Evolutionary conservation across 768 basidiomycete species (phyloP).

Genomic region (Rhodocollybia butyracea): DNA sequence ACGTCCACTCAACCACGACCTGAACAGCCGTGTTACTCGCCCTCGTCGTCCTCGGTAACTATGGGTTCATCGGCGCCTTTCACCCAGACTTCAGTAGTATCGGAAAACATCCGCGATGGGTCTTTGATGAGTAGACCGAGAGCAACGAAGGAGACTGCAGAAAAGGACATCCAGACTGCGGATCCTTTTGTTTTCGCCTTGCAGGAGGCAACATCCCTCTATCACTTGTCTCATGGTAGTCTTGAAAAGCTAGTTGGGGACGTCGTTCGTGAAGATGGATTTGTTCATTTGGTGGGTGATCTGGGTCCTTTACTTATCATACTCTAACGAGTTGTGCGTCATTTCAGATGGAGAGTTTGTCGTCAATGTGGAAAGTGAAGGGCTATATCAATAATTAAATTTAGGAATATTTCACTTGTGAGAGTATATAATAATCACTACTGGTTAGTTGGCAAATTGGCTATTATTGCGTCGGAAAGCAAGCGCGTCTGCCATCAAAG

Average conservation of each 20-base stretch:
- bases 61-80: neutral
- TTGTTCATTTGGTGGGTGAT: slow-evolving; percentile 63
- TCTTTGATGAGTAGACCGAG: no score
- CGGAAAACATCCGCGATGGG: no score
- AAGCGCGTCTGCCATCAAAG: no score
- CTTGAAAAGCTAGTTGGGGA: slow-evolving; percentile 59
- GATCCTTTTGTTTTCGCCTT: slow-evolving; percentile 35
- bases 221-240: slow-evolving; percentile 45
- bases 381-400: slow-evolving; percentile 26
- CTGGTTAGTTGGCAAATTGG: no score
- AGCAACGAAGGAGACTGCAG: neutral
- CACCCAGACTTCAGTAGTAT: neutral
- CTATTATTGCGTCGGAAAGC: no score
- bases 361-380: slow-evolving; percentile 51
- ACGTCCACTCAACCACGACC: neutral
- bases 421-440: no score
- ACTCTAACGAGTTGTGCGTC: slow-evolving; percentile 1
- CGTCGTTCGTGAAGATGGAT: slow-evolving; percentile 73
- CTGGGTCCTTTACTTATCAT: neutral
- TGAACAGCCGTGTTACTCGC: neutral
- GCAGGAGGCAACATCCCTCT: slow-evolving; percentile 43
- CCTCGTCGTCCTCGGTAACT: slow-evolving; percentile 7
- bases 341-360: slow-evolving; percentile 54
- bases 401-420: no score
- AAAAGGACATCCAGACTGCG: slow-evolving; percentile 2